Percentiles rank a stretch among this genome's conserved stretches.
These are phyloP conservation scores for Paramecium tetraurelia DNA, from an alignment of 73 alveolate species.

Conservation along the genomic window DNA sequence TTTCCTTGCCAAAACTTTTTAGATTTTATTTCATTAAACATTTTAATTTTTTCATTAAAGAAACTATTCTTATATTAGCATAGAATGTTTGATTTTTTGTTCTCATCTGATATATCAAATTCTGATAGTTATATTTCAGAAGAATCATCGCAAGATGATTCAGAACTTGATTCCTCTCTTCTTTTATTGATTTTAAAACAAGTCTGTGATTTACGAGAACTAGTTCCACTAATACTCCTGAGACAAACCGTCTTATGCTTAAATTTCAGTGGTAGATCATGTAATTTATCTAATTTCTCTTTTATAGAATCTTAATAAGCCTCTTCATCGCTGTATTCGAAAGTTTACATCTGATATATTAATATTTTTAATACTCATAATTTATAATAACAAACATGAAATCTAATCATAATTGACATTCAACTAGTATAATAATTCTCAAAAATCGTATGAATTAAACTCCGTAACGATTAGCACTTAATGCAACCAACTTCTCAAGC, in stretches of 20 bases:
- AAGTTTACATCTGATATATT: neutral
- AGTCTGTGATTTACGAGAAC: neutral
- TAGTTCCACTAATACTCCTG: neutral
- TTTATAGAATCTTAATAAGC: neutral
- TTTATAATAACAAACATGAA: neutral
- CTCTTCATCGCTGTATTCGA: neutral
- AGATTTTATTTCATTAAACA: conserved; percentile 6
- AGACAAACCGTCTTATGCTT: neutral
- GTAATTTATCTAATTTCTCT: neutral
- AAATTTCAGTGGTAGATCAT: neutral
- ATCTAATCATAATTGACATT: neutral
- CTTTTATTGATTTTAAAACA: neutral
- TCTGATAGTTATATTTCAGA: conserved; percentile 9
- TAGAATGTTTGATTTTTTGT: neutral
- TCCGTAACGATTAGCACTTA: neutral
- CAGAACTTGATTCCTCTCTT: neutral
- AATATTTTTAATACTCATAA: neutral
- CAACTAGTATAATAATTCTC: neutral
- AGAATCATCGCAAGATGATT: neutral
- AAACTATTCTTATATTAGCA: conserved; percentile 13
- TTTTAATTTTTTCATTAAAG: neutral
- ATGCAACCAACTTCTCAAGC: conserved; percentile 45
- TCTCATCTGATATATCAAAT: conserved; percentile 6
- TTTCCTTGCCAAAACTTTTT: neutral
- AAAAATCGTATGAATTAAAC: neutral